These are phyloP conservation scores for Pelargonium fulgidum DNA, from an alignment of 441 rosid genomes.

Conservation along the genomic window DNA sequence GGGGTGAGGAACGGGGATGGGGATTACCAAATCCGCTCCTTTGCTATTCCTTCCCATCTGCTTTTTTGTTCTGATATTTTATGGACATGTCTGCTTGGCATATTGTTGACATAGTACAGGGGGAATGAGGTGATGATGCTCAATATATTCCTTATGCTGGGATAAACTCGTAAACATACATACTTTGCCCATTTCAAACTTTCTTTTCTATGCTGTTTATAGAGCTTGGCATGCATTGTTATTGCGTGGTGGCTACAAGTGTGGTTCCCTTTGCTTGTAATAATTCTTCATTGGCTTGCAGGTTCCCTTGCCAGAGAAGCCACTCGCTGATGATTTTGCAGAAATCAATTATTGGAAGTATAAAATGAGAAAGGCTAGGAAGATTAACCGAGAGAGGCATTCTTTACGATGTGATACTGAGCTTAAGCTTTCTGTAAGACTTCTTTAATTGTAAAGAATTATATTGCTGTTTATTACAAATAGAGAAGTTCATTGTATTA, in stretches of 20 bases:
- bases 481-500: neutral
- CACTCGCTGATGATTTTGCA: slow-evolving; percentile 57
- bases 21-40: no score
- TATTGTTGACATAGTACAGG: no score
- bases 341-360: slow-evolving; percentile 74
- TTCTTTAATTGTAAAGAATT: neutral
- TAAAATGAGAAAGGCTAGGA: slow-evolving; percentile 53
- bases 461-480: slow-evolving; percentile 4
- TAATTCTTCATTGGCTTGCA: slow-evolving; percentile 18
- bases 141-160: no score
- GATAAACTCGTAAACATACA: neutral
- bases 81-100: no score
- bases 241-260: neutral
- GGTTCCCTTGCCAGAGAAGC: slow-evolving; percentile 76
- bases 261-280: slow-evolving; percentile 3
- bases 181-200: neutral
- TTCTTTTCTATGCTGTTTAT: neutral
- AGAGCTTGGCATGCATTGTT: neutral
- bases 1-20: no score
- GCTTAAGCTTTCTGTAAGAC: slow-evolving; percentile 87
- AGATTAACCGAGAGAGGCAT: slow-evolving; percentile 82
- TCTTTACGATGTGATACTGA: slow-evolving; percentile 91
- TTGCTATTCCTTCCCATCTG: neutral
- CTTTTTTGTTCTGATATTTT: no score
- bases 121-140: no score